Percentiles rank a stretch among this genome's conserved stretches.
phyloP scores from a whole-genome alignment of 2,329 filamentous ascomycete species.

The Rugonectria rugulosa region DNA sequence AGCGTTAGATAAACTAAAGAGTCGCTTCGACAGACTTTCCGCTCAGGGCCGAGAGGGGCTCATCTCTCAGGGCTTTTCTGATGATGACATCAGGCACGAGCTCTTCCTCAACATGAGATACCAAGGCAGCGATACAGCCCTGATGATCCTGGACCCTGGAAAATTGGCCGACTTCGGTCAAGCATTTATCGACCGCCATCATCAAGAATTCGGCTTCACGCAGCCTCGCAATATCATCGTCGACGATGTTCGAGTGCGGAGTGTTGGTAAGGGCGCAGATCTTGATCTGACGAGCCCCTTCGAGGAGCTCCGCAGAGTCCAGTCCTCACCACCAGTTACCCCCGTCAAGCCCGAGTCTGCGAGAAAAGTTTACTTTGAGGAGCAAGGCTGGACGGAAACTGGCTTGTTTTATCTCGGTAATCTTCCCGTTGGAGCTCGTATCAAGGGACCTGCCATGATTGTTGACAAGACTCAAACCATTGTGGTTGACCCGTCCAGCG shows the following conservation, averaged over 20 bases:
- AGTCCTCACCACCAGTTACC: constrained; percentile 2
- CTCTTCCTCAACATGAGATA: constrained; percentile 55
- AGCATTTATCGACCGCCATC: constrained; percentile 46
- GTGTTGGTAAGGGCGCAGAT: constrained; percentile 40
- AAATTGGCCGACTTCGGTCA: constrained; percentile 40
- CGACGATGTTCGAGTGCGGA: constrained; percentile 53
- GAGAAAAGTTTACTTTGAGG: constrained; percentile 37
- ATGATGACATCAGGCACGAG: constrained; percentile 51
- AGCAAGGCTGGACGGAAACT: constrained; percentile 37
- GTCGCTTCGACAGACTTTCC: constrained; percentile 34
- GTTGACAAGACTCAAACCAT: constrained; percentile 79
- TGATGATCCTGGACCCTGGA: constrained; percentile 47
- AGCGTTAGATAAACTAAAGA: constrained; percentile 25
- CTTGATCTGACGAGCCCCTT: constrained; percentile 37
- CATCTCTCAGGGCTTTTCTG: constrained; percentile 46
- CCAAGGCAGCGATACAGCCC: constrained; percentile 50
- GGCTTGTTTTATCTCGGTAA: constrained; percentile 36
- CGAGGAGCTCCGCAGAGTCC: constrained; percentile 33
- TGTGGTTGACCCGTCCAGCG: constrained; percentile 62
- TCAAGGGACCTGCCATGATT: constrained; percentile 71
- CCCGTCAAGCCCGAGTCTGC: constrained; percentile 28
- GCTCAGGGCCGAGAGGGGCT: constrained; percentile 34
- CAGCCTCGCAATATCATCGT: constrained; percentile 49
- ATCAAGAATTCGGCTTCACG: constrained; percentile 52
- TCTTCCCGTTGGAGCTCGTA: constrained; percentile 26